Conservation (phyloP, 73 alveolate genomes). For the Paramecium pentaurelia region DNA sequence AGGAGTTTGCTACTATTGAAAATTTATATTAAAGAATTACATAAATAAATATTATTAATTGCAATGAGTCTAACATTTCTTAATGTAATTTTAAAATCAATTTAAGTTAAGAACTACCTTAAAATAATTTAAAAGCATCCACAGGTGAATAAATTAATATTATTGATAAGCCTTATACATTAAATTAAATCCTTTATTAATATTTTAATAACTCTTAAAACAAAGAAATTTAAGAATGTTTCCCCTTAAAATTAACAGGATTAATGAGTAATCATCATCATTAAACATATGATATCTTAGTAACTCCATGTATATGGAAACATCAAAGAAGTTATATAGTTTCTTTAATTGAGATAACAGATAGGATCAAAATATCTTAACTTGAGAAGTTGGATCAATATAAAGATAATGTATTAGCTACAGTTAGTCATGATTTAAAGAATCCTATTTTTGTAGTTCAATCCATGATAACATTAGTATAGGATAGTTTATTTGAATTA, state of each 20-base stretch:
- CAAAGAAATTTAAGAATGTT: background rate
- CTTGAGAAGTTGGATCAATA: background rate
- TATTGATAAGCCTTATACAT: background rate
- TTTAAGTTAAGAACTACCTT: background rate
- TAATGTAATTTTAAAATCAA: background rate
- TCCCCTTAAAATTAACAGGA: background rate
- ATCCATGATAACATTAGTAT: background rate
- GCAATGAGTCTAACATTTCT: background rate
- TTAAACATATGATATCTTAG: background rate
- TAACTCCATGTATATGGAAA: background rate
- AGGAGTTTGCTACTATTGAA: background rate
- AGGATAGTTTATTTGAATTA: background rate
- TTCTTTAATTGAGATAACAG: background rate
- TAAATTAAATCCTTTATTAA: background rate
- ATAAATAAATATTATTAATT: background rate
- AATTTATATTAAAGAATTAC: background rate
- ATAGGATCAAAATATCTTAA: background rate
- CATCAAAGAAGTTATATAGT: background rate
- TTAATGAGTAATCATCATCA: background rate
- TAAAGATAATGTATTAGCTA: background rate
- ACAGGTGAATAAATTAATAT: background rate
- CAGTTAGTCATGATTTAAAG: slow-evolving; percentile 22
- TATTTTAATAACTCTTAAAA: background rate
- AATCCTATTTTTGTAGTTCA: background rate
- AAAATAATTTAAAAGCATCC: background rate